Percentiles rank a stretch among this genome's conserved stretches.
Evolutionary conservation across 2,329 filamentous ascomycete genomes (phyloP).

Genomic region (Volutella citrinella): DNA sequence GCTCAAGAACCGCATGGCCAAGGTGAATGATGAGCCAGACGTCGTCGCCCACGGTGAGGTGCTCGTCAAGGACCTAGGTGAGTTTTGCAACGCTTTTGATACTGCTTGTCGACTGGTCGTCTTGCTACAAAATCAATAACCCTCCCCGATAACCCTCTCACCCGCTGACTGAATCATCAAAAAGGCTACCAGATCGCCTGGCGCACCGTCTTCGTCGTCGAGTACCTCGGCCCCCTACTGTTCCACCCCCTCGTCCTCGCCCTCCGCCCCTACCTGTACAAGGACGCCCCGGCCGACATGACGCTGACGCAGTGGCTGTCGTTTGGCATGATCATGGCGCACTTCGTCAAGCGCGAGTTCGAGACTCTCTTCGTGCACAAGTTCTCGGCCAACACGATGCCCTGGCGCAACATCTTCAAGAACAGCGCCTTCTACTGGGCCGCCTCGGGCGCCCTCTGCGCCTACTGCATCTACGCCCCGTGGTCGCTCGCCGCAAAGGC

Average conservation of each 20-base stretch:
- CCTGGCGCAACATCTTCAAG: slow-evolving; percentile 83
- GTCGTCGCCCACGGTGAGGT: slow-evolving; percentile 55
- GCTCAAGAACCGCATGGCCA: slow-evolving; percentile 58
- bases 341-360: slow-evolving; percentile 93
- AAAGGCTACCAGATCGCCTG: slow-evolving; percentile 84
- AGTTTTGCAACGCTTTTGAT: slow-evolving; percentile 20
- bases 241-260: slow-evolving; percentile 76
- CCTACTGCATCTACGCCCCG: slow-evolving; percentile 82
- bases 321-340: slow-evolving; percentile 70
- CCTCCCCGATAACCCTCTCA: too few species aligned
- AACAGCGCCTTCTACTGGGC: slow-evolving; percentile 96
- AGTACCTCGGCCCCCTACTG: slow-evolving; percentile 88
- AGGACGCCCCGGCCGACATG: slow-evolving; percentile 47
- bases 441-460: slow-evolving; percentile 74
- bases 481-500: slow-evolving; percentile 61
- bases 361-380: slow-evolving; percentile 94
- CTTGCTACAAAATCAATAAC: too few species aligned
- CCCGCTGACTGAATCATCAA: too few species aligned
- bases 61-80: slow-evolving; percentile 92
- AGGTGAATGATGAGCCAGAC: slow-evolving; percentile 45
- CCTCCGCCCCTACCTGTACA: slow-evolving; percentile 63
- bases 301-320: slow-evolving; percentile 68
- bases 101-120: too few species aligned
- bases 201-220: slow-evolving; percentile 91
- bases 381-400: slow-evolving; percentile 95